phyloP scores from a whole-genome alignment of 2,329 filamentous ascomycete species.

The Ophiosphaerella herpotricha region DNA sequence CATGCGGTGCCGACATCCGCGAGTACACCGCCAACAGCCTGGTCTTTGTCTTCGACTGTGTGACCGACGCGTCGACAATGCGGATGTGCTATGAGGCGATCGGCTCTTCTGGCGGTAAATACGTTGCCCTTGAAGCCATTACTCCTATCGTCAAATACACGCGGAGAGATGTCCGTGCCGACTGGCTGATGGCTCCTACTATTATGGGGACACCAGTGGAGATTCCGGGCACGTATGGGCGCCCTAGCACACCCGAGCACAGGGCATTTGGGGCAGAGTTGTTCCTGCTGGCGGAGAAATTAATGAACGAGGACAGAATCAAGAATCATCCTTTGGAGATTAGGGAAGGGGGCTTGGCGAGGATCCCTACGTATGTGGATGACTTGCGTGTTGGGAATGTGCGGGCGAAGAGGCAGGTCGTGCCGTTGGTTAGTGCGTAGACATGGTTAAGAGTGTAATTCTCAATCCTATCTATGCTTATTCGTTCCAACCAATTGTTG shows the following conservation, averaged over 20 bases:
- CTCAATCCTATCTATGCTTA: too few species aligned
- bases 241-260: slow-evolving; percentile 4
- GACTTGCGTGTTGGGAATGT: slow-evolving; percentile 7
- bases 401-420: slow-evolving; percentile 4
- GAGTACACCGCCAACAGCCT: slow-evolving; percentile 48
- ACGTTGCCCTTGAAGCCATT: slow-evolving; percentile 19
- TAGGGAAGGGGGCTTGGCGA: slow-evolving; percentile 8
- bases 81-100: slow-evolving; percentile 24
- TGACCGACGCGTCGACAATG: slow-evolving; percentile 36
- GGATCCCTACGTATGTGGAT: slow-evolving; percentile 5
- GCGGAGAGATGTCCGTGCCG: slow-evolving; percentile 12
- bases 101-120: slow-evolving; percentile 18
- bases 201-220: slow-evolving; percentile 13
- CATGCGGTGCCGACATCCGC: slow-evolving; percentile 41
- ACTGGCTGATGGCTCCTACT: slow-evolving; percentile 16
- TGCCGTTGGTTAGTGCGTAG: slow-evolving; percentile 1
- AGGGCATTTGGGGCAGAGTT: slow-evolving; percentile 1
- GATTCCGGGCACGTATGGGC: slow-evolving; percentile 3
- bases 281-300: slow-evolving; percentile 1
- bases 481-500: too few species aligned
- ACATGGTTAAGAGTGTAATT: neutral
- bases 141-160: slow-evolving; percentile 1
- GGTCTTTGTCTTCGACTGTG: slow-evolving; percentile 51
- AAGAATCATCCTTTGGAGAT: slow-evolving; percentile 9
- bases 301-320: slow-evolving; percentile 1